Evolutionary conservation across 164 flowering plant species (phyloP), one percentile per base, ranked within the genome.

Genomic region (Nelumbo lutea): DNA sequence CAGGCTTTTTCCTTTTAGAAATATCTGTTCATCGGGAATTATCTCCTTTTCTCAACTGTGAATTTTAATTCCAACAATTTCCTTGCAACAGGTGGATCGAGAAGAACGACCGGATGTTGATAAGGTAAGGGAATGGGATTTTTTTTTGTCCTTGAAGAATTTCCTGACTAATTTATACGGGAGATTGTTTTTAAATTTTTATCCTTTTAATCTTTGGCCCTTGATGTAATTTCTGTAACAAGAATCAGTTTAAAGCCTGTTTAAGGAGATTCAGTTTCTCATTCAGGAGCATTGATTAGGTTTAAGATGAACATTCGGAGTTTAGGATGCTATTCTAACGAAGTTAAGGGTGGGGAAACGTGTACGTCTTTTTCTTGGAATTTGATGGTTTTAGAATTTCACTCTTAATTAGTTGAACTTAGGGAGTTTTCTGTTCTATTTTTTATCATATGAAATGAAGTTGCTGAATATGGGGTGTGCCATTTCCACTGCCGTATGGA

Each of bases 91-190:
- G 98, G 98, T 95, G 75, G 98, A 95, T 75, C 85, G 97, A 42
- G 98, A 95, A 69, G 98, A 95, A 77, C 82, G 98, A 4, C 98
- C 98, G 5, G 98, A 95, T 80, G 97, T 95, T 64, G 98, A 94
- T 67, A 91, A 91, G 97, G 98, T 90, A 78, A 62, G 66, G 38
- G 40, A 3, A 64, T 64, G 38, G 1, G 5, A 47, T 2, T 64
- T 66, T 14, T n/a, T 39, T 3, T 1, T 10, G 2, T 51, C 9
- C 5, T 6, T 13, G 2, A 51, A 51, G 2, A 51, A 51, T 51
- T 7, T 51, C 9, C 10, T 51, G 2, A 7, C 9, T 6, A 51
- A 0, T 51, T 6, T 10, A 7, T 9, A 51, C 55, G 48, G 1
- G 48, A 7, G 5, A 46, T 46, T 46, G 48, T 46, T 4, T 46